phyloP scores from a whole-genome alignment of 768 basidiomycete species.

The Crepidotus variabilis region DNA sequence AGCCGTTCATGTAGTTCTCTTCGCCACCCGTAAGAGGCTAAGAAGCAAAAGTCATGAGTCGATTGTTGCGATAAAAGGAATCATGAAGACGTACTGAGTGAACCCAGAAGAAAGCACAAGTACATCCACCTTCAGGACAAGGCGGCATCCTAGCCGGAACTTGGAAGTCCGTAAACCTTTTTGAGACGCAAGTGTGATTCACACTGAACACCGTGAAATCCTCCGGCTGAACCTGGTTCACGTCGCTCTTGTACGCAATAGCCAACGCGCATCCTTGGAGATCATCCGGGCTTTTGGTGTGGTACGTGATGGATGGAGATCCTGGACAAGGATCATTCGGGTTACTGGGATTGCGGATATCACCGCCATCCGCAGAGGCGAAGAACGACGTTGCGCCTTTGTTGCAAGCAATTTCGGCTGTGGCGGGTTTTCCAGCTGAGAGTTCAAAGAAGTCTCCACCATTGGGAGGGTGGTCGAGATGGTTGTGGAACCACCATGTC shows the following conservation, averaged over 20 bases:
- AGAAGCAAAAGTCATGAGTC: background rate
- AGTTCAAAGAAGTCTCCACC: conserved; percentile 53
- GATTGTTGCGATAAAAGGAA: background rate
- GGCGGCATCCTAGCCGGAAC: conserved; percentile 68
- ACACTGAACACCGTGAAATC: conserved; percentile 75
- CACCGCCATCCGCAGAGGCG: conserved; percentile 46
- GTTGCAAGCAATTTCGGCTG: conserved; percentile 52
- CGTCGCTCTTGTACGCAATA: conserved; percentile 73
- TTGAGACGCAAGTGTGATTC: conserved; percentile 76
- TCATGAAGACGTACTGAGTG: conserved; percentile 40
- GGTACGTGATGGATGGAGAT: conserved; percentile 39
- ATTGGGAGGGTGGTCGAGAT: conserved; percentile 56
- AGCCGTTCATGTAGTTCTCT: conserved; percentile 76
- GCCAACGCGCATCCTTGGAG: conserved; percentile 64
- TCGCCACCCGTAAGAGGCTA: conserved; percentile 53
- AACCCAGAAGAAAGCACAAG: conserved; percentile 75
- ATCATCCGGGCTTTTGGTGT: conserved; percentile 52
- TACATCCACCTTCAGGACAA: conserved; percentile 60
- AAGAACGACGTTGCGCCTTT: conserved; percentile 60
- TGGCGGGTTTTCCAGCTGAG: conserved; percentile 52
- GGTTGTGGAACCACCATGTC: conserved; percentile 62
- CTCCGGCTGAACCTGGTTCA: conserved; percentile 50
- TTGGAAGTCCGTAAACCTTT: conserved; percentile 61
- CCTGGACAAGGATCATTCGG: conserved; percentile 52
- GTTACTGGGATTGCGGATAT: conserved; percentile 44